Evolutionary conservation across 176 grass and related monocot genomes (phyloP).

Genomic region (Oryza rufipogon): DNA sequence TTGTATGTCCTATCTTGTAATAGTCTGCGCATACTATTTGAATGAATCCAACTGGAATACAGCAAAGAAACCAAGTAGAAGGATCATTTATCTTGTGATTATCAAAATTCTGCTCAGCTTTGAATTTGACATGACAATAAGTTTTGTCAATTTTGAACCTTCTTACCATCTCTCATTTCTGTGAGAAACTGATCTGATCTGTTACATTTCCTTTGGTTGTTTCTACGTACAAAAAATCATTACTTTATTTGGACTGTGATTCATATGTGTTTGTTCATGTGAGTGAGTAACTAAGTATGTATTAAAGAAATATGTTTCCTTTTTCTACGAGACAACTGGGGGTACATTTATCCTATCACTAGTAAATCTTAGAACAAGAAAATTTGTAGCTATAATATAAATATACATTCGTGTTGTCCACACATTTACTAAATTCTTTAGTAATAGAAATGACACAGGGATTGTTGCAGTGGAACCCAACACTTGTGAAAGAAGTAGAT

Average conservation of each 20-base stretch:
- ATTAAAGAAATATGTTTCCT: not conserved
- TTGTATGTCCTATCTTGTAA: not conserved
- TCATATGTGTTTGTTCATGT: not conserved
- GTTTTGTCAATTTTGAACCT: conserved; percentile 5
- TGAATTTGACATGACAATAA: conserved; percentile 6
- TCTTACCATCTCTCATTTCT: not conserved
- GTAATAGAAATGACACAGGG: conserved; percentile 59
- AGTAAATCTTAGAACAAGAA: not conserved
- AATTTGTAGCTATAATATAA: conserved; percentile 20
- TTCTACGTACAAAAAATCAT: not conserved
- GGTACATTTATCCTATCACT: not conserved
- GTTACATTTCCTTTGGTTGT: not conserved
- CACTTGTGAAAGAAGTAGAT: conserved; percentile 53
- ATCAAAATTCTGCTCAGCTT: not conserved
- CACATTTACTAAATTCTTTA: conserved; percentile 48
- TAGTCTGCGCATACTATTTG: not conserved
- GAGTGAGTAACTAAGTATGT: not conserved
- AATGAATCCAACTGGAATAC: not conserved
- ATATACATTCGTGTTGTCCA: not conserved
- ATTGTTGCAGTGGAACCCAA: conserved; percentile 54
- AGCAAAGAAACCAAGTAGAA: not conserved
- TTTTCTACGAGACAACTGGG: not conserved
- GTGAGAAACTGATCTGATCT: not conserved
- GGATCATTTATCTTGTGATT: not conserved
- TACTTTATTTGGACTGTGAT: not conserved